phyloP scores from a whole-genome alignment of 2,329 filamentous ascomycete genomes.

The Plectosphaerella cucumerina region DNA sequence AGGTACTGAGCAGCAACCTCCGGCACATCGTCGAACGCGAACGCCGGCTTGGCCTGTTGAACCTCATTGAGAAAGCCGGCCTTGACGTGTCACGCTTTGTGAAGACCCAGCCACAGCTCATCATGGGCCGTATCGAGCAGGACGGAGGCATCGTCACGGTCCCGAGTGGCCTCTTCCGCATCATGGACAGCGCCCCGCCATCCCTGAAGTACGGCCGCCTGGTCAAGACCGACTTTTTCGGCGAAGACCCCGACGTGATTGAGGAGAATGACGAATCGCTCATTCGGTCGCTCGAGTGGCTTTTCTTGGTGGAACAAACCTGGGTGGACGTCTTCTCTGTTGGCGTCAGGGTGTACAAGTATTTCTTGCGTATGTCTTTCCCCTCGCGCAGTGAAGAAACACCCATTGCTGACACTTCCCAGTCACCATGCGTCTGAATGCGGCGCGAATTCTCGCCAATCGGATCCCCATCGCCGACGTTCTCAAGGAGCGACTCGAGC shows the following conservation, averaged over 20 bases:
- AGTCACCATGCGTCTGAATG: constrained; percentile 49
- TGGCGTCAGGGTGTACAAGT: constrained; percentile 72
- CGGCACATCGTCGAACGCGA: constrained; percentile 64
- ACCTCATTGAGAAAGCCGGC: constrained; percentile 68
- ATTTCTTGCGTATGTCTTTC: constrained; percentile 69
- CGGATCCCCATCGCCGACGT: constrained; percentile 47
- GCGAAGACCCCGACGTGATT: constrained; percentile 50
- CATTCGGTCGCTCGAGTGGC: constrained; percentile 82
- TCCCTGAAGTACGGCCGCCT: constrained; percentile 56
- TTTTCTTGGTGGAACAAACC: constrained; percentile 67
- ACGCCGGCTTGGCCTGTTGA: constrained; percentile 65
- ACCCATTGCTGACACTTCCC: constrained; percentile 15
- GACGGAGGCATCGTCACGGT: constrained; percentile 19
- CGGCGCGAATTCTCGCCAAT: constrained; percentile 49
- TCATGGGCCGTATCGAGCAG: constrained; percentile 43
- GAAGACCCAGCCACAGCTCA: constrained; percentile 57
- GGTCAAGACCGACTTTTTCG: constrained; percentile 69
- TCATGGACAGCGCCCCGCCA: constrained; percentile 44
- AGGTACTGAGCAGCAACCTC: constrained; percentile 71
- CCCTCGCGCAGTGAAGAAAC: constrained; percentile 18
- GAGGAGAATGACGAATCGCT: constrained; percentile 63
- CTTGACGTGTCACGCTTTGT: constrained; percentile 72
- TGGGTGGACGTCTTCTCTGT: constrained; percentile 67
- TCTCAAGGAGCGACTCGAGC: constrained; percentile 33
- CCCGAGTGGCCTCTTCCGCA: constrained; percentile 42